These are phyloP conservation scores for Rhodamnia rubescens DNA, from an alignment of 345 rosid genomes.

Conservation along the genomic window DNA sequence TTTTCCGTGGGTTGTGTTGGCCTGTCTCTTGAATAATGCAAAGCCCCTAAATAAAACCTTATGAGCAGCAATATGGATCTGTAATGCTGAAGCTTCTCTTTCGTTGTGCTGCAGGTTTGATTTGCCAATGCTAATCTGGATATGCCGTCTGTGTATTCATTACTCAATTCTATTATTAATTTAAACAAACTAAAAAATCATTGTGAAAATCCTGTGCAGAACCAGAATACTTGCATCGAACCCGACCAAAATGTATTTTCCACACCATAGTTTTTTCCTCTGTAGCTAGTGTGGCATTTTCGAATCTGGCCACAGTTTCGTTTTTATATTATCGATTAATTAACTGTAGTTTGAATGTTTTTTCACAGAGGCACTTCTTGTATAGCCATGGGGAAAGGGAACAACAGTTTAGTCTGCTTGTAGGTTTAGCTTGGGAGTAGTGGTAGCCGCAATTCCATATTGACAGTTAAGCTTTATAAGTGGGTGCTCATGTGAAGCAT, in stretches of 20 bases:
- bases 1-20: not conserved
- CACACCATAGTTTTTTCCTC: constrained; percentile 1
- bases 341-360: not conserved
- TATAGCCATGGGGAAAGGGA: not conserved
- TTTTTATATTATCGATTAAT: not conserved
- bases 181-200: not conserved
- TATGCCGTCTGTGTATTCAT: constrained; percentile 58
- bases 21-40: constrained; percentile 5
- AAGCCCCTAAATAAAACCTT: constrained; percentile 9
- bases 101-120: constrained; percentile 96
- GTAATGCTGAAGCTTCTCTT: constrained; percentile 81
- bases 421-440: not conserved
- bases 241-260: constrained; percentile 9
- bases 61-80: not conserved
- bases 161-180: constrained; percentile 29
- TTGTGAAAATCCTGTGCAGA: constrained; percentile 4
- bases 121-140: constrained; percentile 82
- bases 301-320: constrained; percentile 4
- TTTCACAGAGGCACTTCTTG: not conserved
- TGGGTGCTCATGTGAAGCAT: not conserved
- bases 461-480: not conserved
- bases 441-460: not conserved
- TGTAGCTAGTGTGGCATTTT: constrained; percentile 9
- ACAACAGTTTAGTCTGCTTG: not conserved
- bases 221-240: not conserved